Evolutionary conservation across 2,329 filamentous ascomycete genomes (phyloP).

Genomic region (Ascochyta pisi): DNA sequence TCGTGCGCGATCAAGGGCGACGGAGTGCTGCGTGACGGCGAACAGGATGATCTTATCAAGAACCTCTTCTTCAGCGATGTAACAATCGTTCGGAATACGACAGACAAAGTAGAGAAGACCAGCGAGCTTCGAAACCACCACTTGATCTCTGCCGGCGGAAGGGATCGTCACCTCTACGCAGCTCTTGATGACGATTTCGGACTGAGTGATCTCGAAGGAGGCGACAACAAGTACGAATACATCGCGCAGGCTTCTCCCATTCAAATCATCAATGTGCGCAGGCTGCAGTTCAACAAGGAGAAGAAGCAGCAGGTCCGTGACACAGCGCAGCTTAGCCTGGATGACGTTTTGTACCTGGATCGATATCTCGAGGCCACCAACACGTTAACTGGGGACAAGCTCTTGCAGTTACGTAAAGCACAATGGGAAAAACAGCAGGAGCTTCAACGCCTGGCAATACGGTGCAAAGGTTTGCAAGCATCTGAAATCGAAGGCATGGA

Average conservation of each 20-base stretch:
- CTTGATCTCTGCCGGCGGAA: slow-evolving; percentile 64
- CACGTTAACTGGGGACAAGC: slow-evolving; percentile 44
- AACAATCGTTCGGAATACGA: slow-evolving; percentile 50
- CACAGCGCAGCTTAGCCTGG: slow-evolving; percentile 73
- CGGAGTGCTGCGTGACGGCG: slow-evolving; percentile 69
- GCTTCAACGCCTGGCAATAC: slow-evolving; percentile 62
- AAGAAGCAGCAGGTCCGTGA: slow-evolving; percentile 55
- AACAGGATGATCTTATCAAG: slow-evolving; percentile 83
- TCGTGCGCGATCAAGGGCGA: slow-evolving; percentile 82
- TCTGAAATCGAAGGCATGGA: slow-evolving; percentile 40
- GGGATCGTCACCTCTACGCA: slow-evolving; percentile 74
- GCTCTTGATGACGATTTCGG: slow-evolving; percentile 88
- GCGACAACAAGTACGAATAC: slow-evolving; percentile 40
- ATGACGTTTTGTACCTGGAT: slow-evolving; percentile 83
- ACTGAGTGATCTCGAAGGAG: slow-evolving; percentile 68
- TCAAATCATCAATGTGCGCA: slow-evolving; percentile 87
- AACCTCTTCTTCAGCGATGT: slow-evolving; percentile 51
- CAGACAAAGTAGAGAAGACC: slow-evolving; percentile 55
- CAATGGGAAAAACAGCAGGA: slow-evolving; percentile 77
- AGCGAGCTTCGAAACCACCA: slow-evolving; percentile 69
- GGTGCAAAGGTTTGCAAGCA: slow-evolving; percentile 51
- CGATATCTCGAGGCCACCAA: slow-evolving; percentile 66
- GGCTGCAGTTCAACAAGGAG: slow-evolving; percentile 73
- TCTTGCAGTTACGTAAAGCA: slow-evolving; percentile 70
- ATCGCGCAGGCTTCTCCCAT: slow-evolving; percentile 77